These are phyloP conservation scores for Beta corolliflora DNA, from an alignment of 179 eudicot genomes.

Conservation along the genomic window DNA sequence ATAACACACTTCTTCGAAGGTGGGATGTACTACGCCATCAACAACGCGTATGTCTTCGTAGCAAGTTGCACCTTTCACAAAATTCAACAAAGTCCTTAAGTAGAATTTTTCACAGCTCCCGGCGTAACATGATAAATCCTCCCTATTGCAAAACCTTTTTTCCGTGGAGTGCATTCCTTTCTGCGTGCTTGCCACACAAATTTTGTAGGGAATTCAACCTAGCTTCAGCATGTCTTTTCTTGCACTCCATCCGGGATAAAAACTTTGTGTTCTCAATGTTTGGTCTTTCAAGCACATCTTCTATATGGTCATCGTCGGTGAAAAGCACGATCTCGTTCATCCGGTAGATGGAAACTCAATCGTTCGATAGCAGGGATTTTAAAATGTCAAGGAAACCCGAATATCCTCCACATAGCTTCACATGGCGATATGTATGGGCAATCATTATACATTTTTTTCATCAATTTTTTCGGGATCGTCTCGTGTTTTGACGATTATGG, in stretches of 20 bases:
- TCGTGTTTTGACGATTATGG: too few relatives aligned
- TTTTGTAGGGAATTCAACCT: neutral
- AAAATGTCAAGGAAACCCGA: neutral
- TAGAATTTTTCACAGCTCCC: neutral
- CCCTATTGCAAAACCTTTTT: neutral
- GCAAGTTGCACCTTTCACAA: neutral
- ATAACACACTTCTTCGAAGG: slow-evolving; percentile 16
- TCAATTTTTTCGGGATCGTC: neutral
- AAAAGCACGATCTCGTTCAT: neutral
- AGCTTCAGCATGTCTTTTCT: neutral
- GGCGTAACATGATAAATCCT: neutral
- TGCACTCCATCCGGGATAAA: slow-evolving; percentile 20
- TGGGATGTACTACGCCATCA: neutral
- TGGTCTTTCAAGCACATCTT: neutral
- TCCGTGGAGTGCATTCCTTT: neutral
- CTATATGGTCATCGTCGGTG: neutral
- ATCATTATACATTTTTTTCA: neutral
- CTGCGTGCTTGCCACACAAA: neutral
- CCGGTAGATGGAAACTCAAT: neutral
- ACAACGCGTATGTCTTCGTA: neutral
- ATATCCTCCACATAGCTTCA: slow-evolving; percentile 19
- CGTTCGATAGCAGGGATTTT: too few relatives aligned
- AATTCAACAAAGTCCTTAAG: neutral
- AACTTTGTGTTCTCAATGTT: slow-evolving; percentile 9
- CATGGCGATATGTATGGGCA: neutral